Evolutionary conservation across 345 rosid species (phyloP).

Genomic region (Erucastrum elatum): DNA sequence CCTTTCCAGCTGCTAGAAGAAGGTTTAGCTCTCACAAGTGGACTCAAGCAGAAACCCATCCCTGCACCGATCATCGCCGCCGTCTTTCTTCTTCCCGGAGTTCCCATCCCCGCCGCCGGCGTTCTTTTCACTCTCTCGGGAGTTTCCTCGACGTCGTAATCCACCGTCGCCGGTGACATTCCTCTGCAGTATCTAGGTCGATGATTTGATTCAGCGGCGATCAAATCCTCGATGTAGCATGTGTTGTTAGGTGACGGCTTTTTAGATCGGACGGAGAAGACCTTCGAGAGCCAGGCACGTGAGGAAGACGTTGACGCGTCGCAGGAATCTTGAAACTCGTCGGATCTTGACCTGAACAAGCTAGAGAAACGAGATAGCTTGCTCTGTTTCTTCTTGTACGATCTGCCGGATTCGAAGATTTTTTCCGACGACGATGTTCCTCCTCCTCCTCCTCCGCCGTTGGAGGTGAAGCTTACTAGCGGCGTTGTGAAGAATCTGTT

Average conservation of each 20-base stretch:
- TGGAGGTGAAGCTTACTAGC: conserved; percentile 55
- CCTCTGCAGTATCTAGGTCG: conserved; percentile 54
- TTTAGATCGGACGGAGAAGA: conserved; percentile 47
- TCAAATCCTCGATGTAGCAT: conserved; percentile 6
- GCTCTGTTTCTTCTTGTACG: conserved; percentile 42
- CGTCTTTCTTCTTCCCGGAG: conserved; percentile 41
- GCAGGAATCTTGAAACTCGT: conserved; percentile 41
- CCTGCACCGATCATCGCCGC: conserved; percentile 42
- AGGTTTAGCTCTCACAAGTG: conserved; percentile 88
- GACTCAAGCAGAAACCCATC: conserved; percentile 81
- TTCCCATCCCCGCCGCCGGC: conserved; percentile 38
- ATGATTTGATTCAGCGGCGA: not conserved
- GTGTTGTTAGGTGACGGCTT: conserved; percentile 35
- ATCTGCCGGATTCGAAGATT: conserved; percentile 23
- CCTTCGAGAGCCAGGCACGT: conserved; percentile 53
- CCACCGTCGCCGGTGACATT: conserved; percentile 72
- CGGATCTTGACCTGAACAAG: conserved; percentile 76
- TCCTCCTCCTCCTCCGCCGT: not conserved
- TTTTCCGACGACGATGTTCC: conserved; percentile 25
- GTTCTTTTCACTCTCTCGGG: conserved; percentile 48
- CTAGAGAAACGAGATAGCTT: conserved; percentile 51
- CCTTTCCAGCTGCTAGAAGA: conserved; percentile 61
- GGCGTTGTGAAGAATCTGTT: conserved; percentile 70
- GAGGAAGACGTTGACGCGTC: conserved; percentile 37
- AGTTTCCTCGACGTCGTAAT: conserved; percentile 44